phyloP scores from a whole-genome alignment of 2,329 filamentous ascomycete species.

The Fragosphaeria purpurea region DNA sequence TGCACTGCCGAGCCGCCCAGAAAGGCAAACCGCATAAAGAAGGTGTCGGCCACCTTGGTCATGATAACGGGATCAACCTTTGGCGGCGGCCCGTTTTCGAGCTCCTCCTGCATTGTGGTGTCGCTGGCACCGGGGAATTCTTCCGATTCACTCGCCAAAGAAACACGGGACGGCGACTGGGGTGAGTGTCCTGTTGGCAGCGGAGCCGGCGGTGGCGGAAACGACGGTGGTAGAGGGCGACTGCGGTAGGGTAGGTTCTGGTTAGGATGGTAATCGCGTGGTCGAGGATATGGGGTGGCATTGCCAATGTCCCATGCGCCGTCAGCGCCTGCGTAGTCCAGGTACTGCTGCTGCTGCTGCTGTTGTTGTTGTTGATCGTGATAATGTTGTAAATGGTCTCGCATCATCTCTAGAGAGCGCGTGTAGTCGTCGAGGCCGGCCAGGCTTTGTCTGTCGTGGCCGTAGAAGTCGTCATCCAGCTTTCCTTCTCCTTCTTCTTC shows the following conservation, averaged over 20 bases:
- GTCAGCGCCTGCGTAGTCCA: no score
- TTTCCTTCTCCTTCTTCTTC: background rate
- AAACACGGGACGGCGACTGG: background rate
- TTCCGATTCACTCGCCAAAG: slow-evolving; percentile 4
- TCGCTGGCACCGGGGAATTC: slow-evolving; percentile 16
- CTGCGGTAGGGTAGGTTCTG: slow-evolving; percentile 4
- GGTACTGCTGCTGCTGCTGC: background rate
- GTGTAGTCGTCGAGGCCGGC: slow-evolving; percentile 11
- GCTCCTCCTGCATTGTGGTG: slow-evolving; percentile 16
- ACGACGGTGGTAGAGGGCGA: background rate
- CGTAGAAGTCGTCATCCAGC: background rate
- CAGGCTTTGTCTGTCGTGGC: background rate
- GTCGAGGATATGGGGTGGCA: background rate
- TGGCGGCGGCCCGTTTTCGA: slow-evolving; percentile 11
- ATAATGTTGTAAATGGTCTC: background rate
- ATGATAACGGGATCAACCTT: slow-evolving; percentile 15
- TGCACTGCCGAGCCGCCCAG: slow-evolving; percentile 6
- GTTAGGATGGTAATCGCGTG: slow-evolving; percentile 5
- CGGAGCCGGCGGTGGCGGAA: background rate
- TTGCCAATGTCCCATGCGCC: background rate
- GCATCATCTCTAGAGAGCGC: slow-evolving; percentile 10
- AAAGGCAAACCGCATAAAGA: slow-evolving; percentile 11
- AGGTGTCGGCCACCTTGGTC: slow-evolving; percentile 14
- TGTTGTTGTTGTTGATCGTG: background rate
- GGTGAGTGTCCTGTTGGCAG: no score